Percentiles rank a stretch among this genome's conserved stretches.
phyloP scores from a whole-genome alignment of 2,329 filamentous ascomycete species.

The Aspergillus brasiliensis region DNA sequence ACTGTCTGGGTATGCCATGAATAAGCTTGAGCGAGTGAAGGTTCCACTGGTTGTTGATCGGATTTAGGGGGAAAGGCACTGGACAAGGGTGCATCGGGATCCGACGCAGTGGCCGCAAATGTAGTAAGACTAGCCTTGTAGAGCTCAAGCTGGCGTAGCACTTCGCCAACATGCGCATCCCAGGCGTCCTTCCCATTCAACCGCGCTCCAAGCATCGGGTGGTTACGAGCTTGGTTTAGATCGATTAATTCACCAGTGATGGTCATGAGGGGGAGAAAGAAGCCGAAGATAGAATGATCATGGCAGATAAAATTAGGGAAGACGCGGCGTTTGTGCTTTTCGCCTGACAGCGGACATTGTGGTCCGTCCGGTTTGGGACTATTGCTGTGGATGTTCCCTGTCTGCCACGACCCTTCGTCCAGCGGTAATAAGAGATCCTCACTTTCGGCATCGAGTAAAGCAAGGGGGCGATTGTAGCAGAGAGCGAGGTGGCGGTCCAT shows the following conservation, averaged over 20 bases:
- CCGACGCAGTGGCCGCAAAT: slow-evolving; percentile 31
- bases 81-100: slow-evolving; percentile 32
- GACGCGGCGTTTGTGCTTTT: slow-evolving; percentile 54
- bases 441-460: slow-evolving; percentile 85
- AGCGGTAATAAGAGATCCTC: slow-evolving; percentile 81
- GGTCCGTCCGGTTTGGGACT: slow-evolving; percentile 45
- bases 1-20: slow-evolving; percentile 76
- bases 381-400: slow-evolving; percentile 70
- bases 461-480: slow-evolving; percentile 88
- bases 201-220: slow-evolving; percentile 76
- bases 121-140: slow-evolving; percentile 74
- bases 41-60: slow-evolving; percentile 60
- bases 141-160: slow-evolving; percentile 74
- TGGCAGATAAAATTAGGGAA: slow-evolving; percentile 84
- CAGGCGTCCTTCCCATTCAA: slow-evolving; percentile 75
- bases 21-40: slow-evolving; percentile 34
- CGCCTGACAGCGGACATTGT: slow-evolving; percentile 36
- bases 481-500: slow-evolving; percentile 87
- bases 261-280: slow-evolving; percentile 91
- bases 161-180: slow-evolving; percentile 78
- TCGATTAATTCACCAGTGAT: slow-evolving; percentile 91
- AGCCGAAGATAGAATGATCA: slow-evolving; percentile 86
- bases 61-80: slow-evolving; percentile 59
- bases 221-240: slow-evolving; percentile 83
- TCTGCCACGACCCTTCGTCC: slow-evolving; percentile 83